A percentile compares a stretch with the other conserved stretches of the same genome.
Conservation (phyloP, 177 flowering plant species). For the Vitis hybrid region DNA sequence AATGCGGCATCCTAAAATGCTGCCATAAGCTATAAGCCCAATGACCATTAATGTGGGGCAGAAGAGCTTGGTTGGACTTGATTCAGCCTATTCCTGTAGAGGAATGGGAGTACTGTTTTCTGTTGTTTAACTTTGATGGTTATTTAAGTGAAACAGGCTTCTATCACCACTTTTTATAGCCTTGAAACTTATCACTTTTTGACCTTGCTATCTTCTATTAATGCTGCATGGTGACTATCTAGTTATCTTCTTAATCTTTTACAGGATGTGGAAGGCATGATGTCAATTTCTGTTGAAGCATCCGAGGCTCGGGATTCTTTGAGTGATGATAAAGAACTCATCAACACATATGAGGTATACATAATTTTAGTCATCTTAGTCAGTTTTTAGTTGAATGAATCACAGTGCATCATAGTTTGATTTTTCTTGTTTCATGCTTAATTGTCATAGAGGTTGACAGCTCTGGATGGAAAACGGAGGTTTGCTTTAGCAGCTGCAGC, state of each 20-base stretch:
- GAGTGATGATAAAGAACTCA: constrained; percentile 90
- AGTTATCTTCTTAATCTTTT: constrained; percentile 15
- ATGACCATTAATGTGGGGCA: too few species aligned
- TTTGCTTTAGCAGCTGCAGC: constrained; percentile 97
- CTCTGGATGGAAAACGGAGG: constrained; percentile 97
- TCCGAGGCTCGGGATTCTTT: constrained; percentile 88
- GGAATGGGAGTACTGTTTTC: too few species aligned
- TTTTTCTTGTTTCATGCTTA: background rate
- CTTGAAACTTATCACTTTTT: too few species aligned
- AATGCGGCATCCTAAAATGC: too few species aligned
- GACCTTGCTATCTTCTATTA: background rate
- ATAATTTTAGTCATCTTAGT: background rate
- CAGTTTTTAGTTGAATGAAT: background rate
- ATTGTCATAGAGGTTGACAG: constrained; percentile 78
- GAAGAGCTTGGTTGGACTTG: too few species aligned
- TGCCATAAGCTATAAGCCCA: too few species aligned
- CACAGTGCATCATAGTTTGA: background rate
- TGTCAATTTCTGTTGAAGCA: constrained; percentile 99
- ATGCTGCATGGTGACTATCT: constrained; percentile 1
- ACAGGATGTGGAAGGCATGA: constrained; percentile 99
- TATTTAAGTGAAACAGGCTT: too few species aligned
- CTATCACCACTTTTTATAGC: too few species aligned
- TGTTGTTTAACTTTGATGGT: too few species aligned
- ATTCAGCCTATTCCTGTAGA: too few species aligned
- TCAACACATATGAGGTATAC: constrained; percentile 87